Evolutionary conservation across 169 alveolate species (phyloP), one percentile per base, ranked within the genome.

Genomic region (Toxoplasma gondii): DNA sequence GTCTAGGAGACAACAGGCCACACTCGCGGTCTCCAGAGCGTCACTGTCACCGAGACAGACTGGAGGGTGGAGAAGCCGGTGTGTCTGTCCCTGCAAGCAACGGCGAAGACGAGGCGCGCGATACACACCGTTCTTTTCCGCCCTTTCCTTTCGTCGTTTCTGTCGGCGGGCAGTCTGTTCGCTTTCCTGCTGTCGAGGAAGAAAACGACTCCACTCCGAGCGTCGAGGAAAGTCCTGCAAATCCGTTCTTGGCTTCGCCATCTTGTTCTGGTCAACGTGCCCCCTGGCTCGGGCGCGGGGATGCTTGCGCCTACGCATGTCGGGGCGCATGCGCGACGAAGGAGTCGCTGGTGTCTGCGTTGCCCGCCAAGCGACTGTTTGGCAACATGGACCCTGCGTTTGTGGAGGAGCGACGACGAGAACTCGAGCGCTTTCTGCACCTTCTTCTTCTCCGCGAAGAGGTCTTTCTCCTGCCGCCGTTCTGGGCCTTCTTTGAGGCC

Each of bases 371-470:
- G 90, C 53, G 41, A 5, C 5, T 82, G 90, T 43, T 82, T 31
- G 67, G 67, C 17, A 82, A 43, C 64, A 43, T 43, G 90, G 90
- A 82, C 10, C 90, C 90, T 10, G 41, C 29, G 39, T 82, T 82
- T 41, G 90, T 82, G 41, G 90, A 82, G 41, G 90, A 43, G 41
- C 4, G 90, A 27, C n/a, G 90, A 16, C 1, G 64, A n/a, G 41
- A 82, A 31, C 90, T 82, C 24, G 90, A 82, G 90, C 53, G 90
- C 5, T 44, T 82, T 41, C 64, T 82, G 12, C 53, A 44, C 5
- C 90, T 7, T 0, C 90, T 82, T 27, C 90, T 82, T 22, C 64
- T 41, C 38, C 90, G 64, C 41, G 90, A 82, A 82, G 67, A 43
- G 29, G 67, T 82, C 24, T 36, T 82, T 17, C 90, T 82, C 41